phyloP scores from a whole-genome alignment of 1,139 yeast species.

The Sugiyamaella castrensis region DNA sequence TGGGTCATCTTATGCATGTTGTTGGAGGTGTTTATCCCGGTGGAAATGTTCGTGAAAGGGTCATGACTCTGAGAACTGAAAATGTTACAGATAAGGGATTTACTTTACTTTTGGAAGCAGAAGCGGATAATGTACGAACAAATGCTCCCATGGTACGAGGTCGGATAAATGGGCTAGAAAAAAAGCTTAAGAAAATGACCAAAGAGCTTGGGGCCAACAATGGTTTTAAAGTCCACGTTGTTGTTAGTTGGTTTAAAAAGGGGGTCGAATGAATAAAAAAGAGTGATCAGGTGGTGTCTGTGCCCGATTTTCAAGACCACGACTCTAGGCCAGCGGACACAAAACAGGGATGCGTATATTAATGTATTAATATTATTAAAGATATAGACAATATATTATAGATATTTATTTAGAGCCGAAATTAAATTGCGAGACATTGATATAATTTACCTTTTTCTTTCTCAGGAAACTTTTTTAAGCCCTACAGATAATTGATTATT shows the following conservation, averaged over 20 bases:
- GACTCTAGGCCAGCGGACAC: no score
- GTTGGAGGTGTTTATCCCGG: constrained; percentile 75
- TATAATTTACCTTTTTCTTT: no score
- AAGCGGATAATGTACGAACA: constrained; percentile 27
- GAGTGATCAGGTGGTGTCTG: no score
- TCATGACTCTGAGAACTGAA: constrained; percentile 34
- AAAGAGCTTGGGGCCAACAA: constrained; percentile 30
- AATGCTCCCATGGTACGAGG: constrained; percentile 31
- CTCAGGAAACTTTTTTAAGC: constrained; percentile 29
- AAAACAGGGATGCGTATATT: no score
- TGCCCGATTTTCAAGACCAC: no score
- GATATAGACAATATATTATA: no score
- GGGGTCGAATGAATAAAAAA: not conserved
- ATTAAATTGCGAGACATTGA: no score
- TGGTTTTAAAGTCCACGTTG: constrained; percentile 26
- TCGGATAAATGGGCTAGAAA: constrained; percentile 32
- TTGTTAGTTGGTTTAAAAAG: constrained; percentile 24
- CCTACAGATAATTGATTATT: constrained; percentile 75
- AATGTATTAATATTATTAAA: no score
- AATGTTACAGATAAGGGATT: constrained; percentile 27
- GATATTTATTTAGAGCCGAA: no score
- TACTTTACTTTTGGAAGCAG: constrained; percentile 27
- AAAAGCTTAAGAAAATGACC: constrained; percentile 30
- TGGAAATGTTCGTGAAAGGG: constrained; percentile 60
- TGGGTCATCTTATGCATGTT: constrained; percentile 67